These are phyloP conservation scores for Coprinellus micaceus DNA, from an alignment of 768 basidiomycete species.

Conservation along the genomic window DNA sequence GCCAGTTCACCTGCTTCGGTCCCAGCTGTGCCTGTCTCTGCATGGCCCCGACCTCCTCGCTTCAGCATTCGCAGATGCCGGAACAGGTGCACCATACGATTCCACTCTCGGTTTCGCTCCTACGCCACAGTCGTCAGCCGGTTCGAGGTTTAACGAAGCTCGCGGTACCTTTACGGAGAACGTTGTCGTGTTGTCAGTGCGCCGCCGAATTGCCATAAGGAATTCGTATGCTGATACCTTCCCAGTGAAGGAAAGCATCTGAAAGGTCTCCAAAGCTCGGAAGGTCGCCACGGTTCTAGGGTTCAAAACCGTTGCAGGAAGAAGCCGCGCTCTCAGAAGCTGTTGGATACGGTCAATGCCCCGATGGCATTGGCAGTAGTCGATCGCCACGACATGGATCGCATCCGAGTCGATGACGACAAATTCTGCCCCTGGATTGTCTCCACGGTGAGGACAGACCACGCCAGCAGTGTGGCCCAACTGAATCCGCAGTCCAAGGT, in stretches of 20 bases:
- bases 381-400: conserved; percentile 23
- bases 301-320: conserved; percentile 1
- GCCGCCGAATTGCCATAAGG: not conserved
- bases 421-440: conserved; percentile 18
- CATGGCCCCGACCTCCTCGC: conserved; percentile 14
- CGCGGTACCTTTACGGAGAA: no score
- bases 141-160: no score
- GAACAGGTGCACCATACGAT: conserved; percentile 18
- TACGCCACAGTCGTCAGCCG: conserved; percentile 5
- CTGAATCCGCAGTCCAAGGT: conserved; percentile 13
- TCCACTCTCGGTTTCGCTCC: conserved; percentile 17
- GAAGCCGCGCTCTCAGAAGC: conserved; percentile 16
- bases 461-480: conserved; percentile 15
- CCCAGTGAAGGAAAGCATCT: conserved; percentile 5
- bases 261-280: conserved; percentile 3
- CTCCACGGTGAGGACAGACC: conserved; percentile 15
- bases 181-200: conserved; percentile 28
- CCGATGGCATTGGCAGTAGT: conserved; percentile 28
- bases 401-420: conserved; percentile 21
- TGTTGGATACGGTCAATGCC: conserved; percentile 18
- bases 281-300: conserved; percentile 5
- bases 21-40: conserved; percentile 3
- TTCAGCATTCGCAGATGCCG: conserved; percentile 19
- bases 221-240: not conserved
- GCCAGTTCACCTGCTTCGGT: conserved; percentile 18